Conservation (phyloP, 1,284 basidiomycete species). For the Salmacisia buchloeana region DNA sequence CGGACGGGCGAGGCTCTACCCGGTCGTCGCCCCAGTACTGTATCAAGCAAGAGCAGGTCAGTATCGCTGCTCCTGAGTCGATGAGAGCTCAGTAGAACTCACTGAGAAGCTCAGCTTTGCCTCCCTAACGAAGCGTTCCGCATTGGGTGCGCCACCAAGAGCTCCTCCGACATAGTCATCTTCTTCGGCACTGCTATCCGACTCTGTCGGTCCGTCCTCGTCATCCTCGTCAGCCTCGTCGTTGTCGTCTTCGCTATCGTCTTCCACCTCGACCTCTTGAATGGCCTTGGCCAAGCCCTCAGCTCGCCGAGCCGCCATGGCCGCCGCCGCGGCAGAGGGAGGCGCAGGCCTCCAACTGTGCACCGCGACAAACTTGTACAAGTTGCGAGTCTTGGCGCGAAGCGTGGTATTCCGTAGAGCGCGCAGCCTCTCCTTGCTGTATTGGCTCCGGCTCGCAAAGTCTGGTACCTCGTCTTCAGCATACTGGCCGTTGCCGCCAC, state of each 20-base stretch:
- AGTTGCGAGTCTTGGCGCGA: conserved; percentile 36
- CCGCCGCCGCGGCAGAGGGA: neutral
- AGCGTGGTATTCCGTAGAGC: conserved; percentile 37
- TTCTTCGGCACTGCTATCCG: conserved; percentile 18
- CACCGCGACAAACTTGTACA: conserved; percentile 39
- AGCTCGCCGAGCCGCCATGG: conserved; percentile 11
- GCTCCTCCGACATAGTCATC: neutral
- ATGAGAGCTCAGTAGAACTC: neutral
- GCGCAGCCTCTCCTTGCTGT: conserved; percentile 38
- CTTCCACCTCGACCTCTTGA: neutral
- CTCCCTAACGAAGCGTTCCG: conserved; percentile 31
- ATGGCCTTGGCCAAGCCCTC: neutral
- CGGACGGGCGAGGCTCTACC: conserved; percentile 20
- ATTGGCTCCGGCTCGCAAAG: conserved; percentile 32
- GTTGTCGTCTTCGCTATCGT: neutral
- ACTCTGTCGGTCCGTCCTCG: conserved; percentile 8
- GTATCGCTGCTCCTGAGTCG: neutral
- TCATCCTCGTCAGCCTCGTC: conserved; percentile 16
- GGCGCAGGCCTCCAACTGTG: conserved; percentile 22
- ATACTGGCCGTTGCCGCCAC: neutral
- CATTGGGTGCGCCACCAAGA: conserved; percentile 7
- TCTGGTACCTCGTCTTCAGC: conserved; percentile 16
- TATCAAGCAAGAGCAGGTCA: neutral
- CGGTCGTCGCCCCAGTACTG: conserved; percentile 32
- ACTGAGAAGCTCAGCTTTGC: conserved; percentile 36